These are phyloP conservation scores for Metschnikowia hibisci DNA, from an alignment of 805 yeast species.

Conservation along the genomic window DNA sequence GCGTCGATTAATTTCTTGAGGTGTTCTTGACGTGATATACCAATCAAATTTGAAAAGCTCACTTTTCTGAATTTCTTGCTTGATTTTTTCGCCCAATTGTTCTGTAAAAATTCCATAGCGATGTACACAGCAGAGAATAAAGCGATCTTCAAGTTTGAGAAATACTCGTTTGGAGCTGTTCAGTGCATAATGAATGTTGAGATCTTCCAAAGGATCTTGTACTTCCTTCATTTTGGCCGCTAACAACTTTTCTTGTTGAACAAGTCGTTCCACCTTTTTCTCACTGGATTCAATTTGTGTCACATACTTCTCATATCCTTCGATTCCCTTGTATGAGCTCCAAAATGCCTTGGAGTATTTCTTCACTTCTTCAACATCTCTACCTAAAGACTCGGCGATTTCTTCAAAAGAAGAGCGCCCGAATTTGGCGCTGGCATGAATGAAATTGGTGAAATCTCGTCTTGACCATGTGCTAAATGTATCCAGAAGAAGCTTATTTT, in stretches of 20 bases:
- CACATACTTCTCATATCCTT: constrained; percentile 67
- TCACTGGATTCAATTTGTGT: constrained; percentile 73
- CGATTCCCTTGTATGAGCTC: constrained; percentile 55
- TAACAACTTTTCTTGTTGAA: constrained; percentile 53
- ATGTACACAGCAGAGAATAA: constrained; percentile 55
- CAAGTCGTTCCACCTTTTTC: constrained; percentile 54
- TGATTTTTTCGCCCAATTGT: constrained; percentile 58
- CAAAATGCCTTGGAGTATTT: constrained; percentile 60
- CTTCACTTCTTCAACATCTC: constrained; percentile 56
- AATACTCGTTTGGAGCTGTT: constrained; percentile 74
- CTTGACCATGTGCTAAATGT: constrained; percentile 70
- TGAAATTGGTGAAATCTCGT: constrained; percentile 68
- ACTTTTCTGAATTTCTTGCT: constrained; percentile 56
- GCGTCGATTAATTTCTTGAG: constrained; percentile 69
- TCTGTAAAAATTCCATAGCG: constrained; percentile 62
- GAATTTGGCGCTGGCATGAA: constrained; percentile 64
- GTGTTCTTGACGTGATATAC: constrained; percentile 66
- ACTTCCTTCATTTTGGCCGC: constrained; percentile 49
- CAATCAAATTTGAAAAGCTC: constrained; percentile 69
- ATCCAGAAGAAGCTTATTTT: constrained; percentile 48
- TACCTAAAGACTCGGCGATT: constrained; percentile 55
- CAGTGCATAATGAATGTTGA: constrained; percentile 73
- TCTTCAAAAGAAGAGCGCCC: constrained; percentile 51
- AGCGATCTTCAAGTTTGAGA: constrained; percentile 67
- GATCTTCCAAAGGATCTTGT: constrained; percentile 58